phyloP scores from a whole-genome alignment of 306 rosid genomes.

The Lathyrus sativus region DNA sequence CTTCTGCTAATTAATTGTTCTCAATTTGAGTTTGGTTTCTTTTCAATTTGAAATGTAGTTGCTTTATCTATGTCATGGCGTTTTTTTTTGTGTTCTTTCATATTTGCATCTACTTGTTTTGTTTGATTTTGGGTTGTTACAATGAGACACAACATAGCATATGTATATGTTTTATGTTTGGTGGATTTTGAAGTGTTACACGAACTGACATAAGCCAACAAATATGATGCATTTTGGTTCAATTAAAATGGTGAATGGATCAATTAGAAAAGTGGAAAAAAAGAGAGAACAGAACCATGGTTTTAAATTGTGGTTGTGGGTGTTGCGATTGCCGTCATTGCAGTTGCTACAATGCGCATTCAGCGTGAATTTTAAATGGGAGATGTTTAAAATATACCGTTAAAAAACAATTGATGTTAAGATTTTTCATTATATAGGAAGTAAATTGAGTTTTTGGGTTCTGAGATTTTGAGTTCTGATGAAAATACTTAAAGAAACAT shows the following conservation, averaged over 20 bases:
- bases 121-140: not conserved
- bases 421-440: no score
- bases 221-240: slow-evolving; percentile 9
- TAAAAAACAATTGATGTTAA: no score
- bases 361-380: no score
- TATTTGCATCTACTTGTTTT: not conserved
- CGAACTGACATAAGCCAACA: not conserved
- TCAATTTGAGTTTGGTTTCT: slow-evolving; percentile 1
- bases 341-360: no score
- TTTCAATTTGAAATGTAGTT: slow-evolving; percentile 22
- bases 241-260: not conserved
- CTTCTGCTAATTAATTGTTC: slow-evolving; percentile 5
- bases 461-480: no score
- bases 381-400: no score
- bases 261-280: not conserved
- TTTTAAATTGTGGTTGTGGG: no score
- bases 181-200: not conserved
- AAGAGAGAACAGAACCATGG: no score
- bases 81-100: not conserved
- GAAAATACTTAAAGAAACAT: no score
- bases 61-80: slow-evolving; percentile 11
- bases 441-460: no score
- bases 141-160: not conserved
- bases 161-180: not conserved
- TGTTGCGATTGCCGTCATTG: no score